Evolutionary conservation across 2,329 filamentous ascomycete species (phyloP), one percentile per base, ranked within the genome.

Genomic region (Trichoderma atrobrunneum): DNA sequence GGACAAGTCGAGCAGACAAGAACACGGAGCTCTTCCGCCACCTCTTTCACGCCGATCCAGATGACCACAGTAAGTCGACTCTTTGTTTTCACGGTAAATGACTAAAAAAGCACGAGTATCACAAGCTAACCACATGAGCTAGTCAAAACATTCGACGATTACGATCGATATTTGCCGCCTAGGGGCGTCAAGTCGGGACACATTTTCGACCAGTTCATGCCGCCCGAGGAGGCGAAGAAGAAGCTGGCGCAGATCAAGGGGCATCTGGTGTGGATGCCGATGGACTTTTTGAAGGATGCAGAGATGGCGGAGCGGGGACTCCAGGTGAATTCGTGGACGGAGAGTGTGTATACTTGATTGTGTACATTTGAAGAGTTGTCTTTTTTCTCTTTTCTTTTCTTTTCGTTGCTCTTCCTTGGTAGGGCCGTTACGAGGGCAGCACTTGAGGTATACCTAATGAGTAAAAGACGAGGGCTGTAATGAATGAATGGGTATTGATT

Each of bases 211-310:
- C 89, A 89, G 72, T 93, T 92, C 81, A 87, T 92, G 80, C 91
- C 92, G 0, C 88, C 90, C 0, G 85, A 90, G 28, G 91, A 97
- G 70, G 90, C 96, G 7, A 87, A 93, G 18, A 81, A 87, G 75
- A 94, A 95, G 80, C 84, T 98, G 64, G 90, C 94, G 77, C 87
- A 91, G 78, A 89, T 98, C 76, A 91, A 90, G 82, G 95, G 95
- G 0, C 95, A 98, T 84, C 81, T 98, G 54, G 95, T 98, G 7
- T 97, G 93, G 93, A 95, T 97, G 91, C 94, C 94, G n/a, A 81
- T 98, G 77, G 89, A 94, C 60, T 98, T 97, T 79, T 82, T 98
- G 78, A 87, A 88, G 77, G 90, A 97, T 74, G 94, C 91, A 0
- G 87, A 93, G 77, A 97, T 98, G 94, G 95, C 95, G 0, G 95